A percentile compares a stretch with the other conserved stretches of the same genome.
These are phyloP conservation scores for Nephelium lappaceum DNA, from an alignment of 345 rosid species.

Conservation along the genomic window DNA sequence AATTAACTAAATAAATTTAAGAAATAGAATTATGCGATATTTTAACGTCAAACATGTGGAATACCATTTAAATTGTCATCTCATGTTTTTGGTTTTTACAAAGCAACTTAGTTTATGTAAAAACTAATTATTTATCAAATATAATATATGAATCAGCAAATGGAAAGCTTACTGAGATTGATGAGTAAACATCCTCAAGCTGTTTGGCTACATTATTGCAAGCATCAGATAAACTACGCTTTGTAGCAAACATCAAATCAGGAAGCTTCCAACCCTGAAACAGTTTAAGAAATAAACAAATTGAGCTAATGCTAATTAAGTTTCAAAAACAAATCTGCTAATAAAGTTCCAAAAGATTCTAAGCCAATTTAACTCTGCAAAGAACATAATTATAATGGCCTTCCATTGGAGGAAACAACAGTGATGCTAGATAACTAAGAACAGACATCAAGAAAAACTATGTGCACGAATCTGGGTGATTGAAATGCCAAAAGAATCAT, in stretches of 20 bases:
- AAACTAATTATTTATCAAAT: neutral
- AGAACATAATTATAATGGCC: neutral
- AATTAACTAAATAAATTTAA: neutral
- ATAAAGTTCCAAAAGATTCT: neutral
- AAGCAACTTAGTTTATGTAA: neutral
- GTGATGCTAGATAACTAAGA: neutral
- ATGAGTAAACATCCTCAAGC: conserved; percentile 73
- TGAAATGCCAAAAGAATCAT: neutral
- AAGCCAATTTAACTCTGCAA: neutral
- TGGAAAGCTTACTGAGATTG: conserved; percentile 58
- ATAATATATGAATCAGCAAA: conserved; percentile 8
- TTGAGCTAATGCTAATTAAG: neutral
- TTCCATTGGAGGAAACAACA: neutral
- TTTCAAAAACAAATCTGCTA: neutral
- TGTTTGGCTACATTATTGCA: conserved; percentile 69
- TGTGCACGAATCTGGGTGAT: neutral
- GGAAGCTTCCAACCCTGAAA: conserved; percentile 94
- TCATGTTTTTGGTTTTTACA: neutral
- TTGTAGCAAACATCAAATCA: conserved; percentile 94
- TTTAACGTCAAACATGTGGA: neutral
- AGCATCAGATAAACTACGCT: conserved; percentile 86
- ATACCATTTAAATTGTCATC: neutral
- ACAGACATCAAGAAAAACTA: neutral
- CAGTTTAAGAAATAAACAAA: conserved; percentile 10
- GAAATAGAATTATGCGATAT: neutral